These are phyloP conservation scores for Chlorella variabilis DNA, from an alignment of 163 green algal species.

Conservation along the genomic window DNA sequence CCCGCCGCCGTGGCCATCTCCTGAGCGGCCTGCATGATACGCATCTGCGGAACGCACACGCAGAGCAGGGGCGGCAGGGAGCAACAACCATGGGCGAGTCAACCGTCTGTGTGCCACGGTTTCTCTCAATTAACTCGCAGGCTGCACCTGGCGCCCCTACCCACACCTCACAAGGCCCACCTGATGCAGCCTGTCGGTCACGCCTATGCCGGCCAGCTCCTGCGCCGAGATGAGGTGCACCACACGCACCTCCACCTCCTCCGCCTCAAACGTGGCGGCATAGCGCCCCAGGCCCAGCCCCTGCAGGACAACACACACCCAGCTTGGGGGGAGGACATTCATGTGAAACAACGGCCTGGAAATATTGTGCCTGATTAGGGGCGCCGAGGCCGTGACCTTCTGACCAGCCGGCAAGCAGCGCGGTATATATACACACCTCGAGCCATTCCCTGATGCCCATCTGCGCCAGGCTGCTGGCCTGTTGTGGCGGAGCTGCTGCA, in stretches of 20 bases:
- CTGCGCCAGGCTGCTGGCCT: not conserved
- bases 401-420: too few species aligned
- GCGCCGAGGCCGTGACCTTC: too few species aligned
- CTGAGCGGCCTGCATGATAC: constrained; percentile 19
- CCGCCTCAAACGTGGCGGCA: not conserved
- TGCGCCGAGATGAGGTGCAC: constrained; percentile 3
- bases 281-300: constrained; percentile 26
- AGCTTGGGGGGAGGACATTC: too few species aligned
- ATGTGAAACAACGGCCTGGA: too few species aligned
- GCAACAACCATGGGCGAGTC: too few species aligned
- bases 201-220: constrained; percentile 20
- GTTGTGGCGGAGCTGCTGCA: not conserved
- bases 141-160: too few species aligned
- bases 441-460: constrained; percentile 23
- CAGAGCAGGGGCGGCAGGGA: not conserved
- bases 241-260: constrained; percentile 25
- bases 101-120: too few species aligned
- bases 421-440: constrained; percentile 16
- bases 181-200: constrained; percentile 1
- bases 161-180: too few species aligned
- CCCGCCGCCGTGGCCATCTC: not conserved
- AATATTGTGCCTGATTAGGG: too few species aligned
- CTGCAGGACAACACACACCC: not conserved
- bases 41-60: constrained; percentile 6
- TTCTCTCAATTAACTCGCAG: too few species aligned